Conservation (phyloP, 2,329 filamentous ascomycete genomes). For the Fusarium mexicanum region DNA sequence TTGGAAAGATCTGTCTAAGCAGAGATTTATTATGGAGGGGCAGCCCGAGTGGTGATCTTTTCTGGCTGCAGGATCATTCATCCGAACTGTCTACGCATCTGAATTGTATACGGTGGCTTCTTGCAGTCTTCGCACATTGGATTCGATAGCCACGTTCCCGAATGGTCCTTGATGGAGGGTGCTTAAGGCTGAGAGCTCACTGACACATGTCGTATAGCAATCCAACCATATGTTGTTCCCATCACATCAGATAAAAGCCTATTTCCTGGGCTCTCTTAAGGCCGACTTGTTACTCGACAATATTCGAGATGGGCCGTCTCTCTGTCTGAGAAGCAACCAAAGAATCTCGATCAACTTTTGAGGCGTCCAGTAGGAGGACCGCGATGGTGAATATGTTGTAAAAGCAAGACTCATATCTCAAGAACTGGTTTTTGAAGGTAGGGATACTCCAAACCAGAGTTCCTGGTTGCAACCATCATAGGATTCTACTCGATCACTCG, state of each 20-base stretch:
- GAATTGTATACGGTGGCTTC: neutral
- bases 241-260: neutral
- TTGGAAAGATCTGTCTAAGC: neutral
- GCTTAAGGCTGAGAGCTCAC: neutral
- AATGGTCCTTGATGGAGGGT: neutral
- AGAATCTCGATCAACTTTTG: neutral
- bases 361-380: neutral
- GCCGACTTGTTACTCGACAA: neutral
- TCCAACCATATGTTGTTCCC: neutral
- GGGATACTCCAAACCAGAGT: slow-evolving; percentile 2
- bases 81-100: neutral
- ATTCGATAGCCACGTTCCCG: neutral
- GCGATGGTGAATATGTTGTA: neutral
- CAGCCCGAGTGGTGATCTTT: neutral
- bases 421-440: neutral
- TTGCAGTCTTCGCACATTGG: neutral
- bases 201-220: neutral
- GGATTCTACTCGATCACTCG: slow-evolving; percentile 7
- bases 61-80: neutral
- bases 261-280: neutral
- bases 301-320: neutral
- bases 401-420: slow-evolving; percentile 2
- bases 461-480: slow-evolving; percentile 20
- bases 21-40: neutral
- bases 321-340: neutral